A percentile compares a stretch with the other conserved stretches of the same genome.
phyloP scores from a whole-genome alignment of 2,329 filamentous ascomycete genomes.

The Phaeosphaeriaceae sp. region DNA sequence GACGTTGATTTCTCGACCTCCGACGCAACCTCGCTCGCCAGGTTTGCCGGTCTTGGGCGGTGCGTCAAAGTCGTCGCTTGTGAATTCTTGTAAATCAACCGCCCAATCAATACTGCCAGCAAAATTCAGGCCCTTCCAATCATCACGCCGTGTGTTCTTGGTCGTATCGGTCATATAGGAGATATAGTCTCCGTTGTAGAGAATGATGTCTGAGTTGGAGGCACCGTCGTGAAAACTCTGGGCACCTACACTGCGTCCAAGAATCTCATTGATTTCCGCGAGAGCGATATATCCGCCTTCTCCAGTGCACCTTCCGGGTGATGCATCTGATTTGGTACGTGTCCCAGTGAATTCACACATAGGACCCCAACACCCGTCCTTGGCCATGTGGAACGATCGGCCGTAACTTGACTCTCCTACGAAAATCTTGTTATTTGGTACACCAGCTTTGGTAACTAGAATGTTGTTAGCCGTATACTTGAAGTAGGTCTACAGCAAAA shows the following conservation, averaged over 20 bases:
- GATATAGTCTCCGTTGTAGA: conserved; percentile 28
- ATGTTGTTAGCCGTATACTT: too few species aligned
- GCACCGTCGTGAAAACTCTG: conserved; percentile 19
- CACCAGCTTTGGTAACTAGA: conserved; percentile 43
- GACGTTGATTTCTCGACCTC: too few species aligned
- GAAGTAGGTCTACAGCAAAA: too few species aligned
- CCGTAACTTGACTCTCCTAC: conserved; percentile 47
- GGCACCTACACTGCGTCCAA: conserved; percentile 11
- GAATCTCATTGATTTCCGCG: conserved; percentile 49
- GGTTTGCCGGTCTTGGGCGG: too few species aligned
- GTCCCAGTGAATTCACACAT: conserved; percentile 46
- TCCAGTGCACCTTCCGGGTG: conserved; percentile 46
- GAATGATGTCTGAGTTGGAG: conserved; percentile 14
- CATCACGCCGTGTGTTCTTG: conserved; percentile 24
- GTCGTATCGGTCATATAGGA: conserved; percentile 27
- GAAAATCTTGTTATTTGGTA: conserved; percentile 36
- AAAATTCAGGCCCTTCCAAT: conserved; percentile 34
- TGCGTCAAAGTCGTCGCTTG: too few species aligned
- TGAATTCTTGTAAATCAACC: conserved; percentile 29
- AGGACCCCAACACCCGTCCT: conserved; percentile 37
- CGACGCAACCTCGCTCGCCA: too few species aligned
- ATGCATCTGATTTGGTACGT: conserved; percentile 31
- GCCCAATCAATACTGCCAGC: conserved; percentile 48
- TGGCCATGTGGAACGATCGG: conserved; percentile 43
- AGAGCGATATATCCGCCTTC: conserved; percentile 50